Base-by-base conservation (phyloP, 208 protist genomes). In the Crithidia fasciculata region DNA sequence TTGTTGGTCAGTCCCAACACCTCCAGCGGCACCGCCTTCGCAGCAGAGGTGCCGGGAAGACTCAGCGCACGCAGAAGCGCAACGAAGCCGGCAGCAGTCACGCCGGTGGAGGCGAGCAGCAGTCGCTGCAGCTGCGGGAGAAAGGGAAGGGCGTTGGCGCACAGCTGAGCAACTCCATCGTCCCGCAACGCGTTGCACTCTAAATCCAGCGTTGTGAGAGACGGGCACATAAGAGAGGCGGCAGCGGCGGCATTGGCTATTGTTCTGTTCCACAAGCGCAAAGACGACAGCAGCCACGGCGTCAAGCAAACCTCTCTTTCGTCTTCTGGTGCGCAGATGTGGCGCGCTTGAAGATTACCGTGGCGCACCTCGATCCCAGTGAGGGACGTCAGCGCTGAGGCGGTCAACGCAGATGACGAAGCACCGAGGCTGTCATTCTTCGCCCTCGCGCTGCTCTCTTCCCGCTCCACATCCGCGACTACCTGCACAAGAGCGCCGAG, bases 1-100 rank as follows among this genome's bases (percentile, higher is more conserved):
- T 88, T 88, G 60, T 88, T 88, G 5, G 79, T 85, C 18, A 88
- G 70, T 2, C 83, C 83, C 4, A 84, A 8, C n/a, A 69, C 68
- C 19, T 77, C 77, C 3, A 86, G 52, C 0, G 41, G 47, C 37
- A 59, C n/a, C 10, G 15, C 36, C 4, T 36, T 28, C 28, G 28
- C 28, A 0, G 28, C 28, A 28, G 5, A 15, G 3, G 4, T 8
- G 57, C 9, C 40, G 67, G 41, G 13, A 50, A 40, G 54, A 15
- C 49, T 40, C n/a, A 65, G 44, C 28, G 39, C 19, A 44, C 16
- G 16, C 12, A 58, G 54, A 60, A 74, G 41, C 19, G 8, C 9
- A 47, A 69, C 44, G 18, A 72, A 62, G 5, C 74, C 74, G 6
- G 7, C 44, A 9, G 53, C 5, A 8, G 58, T 74, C 3, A 86